Evolutionary conservation across 2,329 filamentous ascomycete species (phyloP).

Genomic region (Aspergillus neoniger): DNA sequence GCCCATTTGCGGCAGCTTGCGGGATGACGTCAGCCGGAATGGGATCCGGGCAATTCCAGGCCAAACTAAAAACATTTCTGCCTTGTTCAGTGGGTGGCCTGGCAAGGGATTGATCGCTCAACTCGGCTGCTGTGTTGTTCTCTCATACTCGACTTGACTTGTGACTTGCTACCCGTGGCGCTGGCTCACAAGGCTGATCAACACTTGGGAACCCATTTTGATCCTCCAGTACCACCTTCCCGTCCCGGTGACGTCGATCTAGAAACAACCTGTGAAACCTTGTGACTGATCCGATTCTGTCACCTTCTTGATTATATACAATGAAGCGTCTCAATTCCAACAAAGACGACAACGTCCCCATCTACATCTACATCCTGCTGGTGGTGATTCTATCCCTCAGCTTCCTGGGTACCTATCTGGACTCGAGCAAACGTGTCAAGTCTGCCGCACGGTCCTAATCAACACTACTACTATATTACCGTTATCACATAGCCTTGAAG

Average conservation of each 20-base stretch:
- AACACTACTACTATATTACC: too few species aligned
- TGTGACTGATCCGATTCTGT: background rate
- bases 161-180: too few species aligned
- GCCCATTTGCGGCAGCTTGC: background rate
- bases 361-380: slow-evolving; percentile 32
- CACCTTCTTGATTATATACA: background rate
- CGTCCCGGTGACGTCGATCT: slow-evolving; percentile 24
- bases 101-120: too few species aligned
- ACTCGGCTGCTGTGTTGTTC: too few species aligned
- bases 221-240: background rate
- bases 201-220: too few species aligned
- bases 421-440: slow-evolving; percentile 20
- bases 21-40: slow-evolving; percentile 24
- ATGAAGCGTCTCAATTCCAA: slow-evolving; percentile 28
- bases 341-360: slow-evolving; percentile 28
- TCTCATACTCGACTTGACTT: too few species aligned
- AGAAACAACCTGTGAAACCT: slow-evolving; percentile 10
- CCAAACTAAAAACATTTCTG: too few species aligned
- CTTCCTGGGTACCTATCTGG: slow-evolving; percentile 24
- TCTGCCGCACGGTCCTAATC: background rate
- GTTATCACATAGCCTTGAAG: background rate
- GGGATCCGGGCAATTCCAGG: background rate
- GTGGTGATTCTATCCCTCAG: slow-evolving; percentile 30
- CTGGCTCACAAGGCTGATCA: too few species aligned
- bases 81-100: too few species aligned